Conservation (phyloP, 306 rosid species). For the Alnus rubra region DNA sequence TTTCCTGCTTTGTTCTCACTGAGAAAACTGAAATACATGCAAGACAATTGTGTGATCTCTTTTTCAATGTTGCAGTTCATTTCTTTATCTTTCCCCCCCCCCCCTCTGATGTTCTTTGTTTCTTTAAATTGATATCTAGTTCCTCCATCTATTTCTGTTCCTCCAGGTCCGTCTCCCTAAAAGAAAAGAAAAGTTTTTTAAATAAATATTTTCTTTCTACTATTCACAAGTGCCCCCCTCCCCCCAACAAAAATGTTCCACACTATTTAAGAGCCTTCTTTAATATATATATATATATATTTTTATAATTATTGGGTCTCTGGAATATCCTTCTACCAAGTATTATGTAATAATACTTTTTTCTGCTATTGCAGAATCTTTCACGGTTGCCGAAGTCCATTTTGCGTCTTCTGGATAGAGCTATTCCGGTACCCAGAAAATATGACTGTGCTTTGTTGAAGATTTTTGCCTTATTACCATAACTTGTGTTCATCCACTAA, state of each 20-base stretch:
- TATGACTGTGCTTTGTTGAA: constrained; percentile 9
- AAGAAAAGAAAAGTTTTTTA: background rate
- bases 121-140: background rate
- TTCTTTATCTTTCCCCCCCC: background rate
- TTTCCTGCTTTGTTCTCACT: background rate
- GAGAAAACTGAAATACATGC: background rate
- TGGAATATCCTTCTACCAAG: constrained; percentile 23
- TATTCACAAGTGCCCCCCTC: background rate
- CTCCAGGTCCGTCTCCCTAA: background rate
- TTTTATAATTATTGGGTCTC: background rate
- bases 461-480: constrained; percentile 1
- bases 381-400: constrained; percentile 82
- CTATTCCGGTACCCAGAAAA: constrained; percentile 69
- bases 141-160: background rate
- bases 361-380: constrained; percentile 58
- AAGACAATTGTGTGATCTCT: background rate
- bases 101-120: background rate
- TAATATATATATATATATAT: background rate
- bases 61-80: background rate
- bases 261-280: background rate
- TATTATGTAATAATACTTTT: constrained; percentile 3
- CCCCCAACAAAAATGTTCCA: background rate
- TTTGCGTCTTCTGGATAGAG: constrained; percentile 75
- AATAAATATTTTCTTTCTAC: background rate
- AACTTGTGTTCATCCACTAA: constrained; percentile 1